A percentile compares a stretch with the other conserved stretches of the same genome.
These are phyloP conservation scores for Dalbergia cochinchinensis DNA, from an alignment of 306 rosid species.

Conservation along the genomic window DNA sequence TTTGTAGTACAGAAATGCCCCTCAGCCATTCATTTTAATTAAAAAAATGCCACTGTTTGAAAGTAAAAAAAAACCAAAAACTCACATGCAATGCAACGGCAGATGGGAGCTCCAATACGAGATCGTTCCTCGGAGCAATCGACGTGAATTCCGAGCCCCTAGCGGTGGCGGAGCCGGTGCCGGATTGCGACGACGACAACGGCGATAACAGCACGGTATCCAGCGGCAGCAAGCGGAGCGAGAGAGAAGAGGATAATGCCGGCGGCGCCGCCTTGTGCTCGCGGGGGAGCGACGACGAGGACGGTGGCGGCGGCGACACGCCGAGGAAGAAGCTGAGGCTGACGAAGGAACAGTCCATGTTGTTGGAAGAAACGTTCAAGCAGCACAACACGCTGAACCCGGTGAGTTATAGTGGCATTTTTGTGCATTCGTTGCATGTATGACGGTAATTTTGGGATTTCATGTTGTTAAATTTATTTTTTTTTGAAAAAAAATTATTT, in stretches of 20 bases:
- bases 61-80: not conserved
- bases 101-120: slow-evolving; percentile 58
- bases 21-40: not conserved
- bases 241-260: slow-evolving; percentile 74
- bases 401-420: slow-evolving; percentile 52
- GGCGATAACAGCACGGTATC: slow-evolving; percentile 77
- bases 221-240: slow-evolving; percentile 70
- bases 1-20: slow-evolving; percentile 11
- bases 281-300: slow-evolving; percentile 72
- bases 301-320: slow-evolving; percentile 52
- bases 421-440: not conserved
- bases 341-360: slow-evolving; percentile 74
- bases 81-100: slow-evolving; percentile 31
- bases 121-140: slow-evolving; percentile 55
- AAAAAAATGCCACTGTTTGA: slow-evolving; percentile 24
- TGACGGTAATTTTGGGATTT: slow-evolving; percentile 1
- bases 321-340: slow-evolving; percentile 81
- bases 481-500: not conserved
- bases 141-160: slow-evolving; percentile 64
- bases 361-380: slow-evolving; percentile 82
- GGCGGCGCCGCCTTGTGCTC: slow-evolving; percentile 56
- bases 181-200: slow-evolving; percentile 64
- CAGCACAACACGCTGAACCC: slow-evolving; percentile 80
- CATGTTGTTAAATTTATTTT: not conserved
- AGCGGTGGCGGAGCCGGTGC: slow-evolving; percentile 38